Percentiles rank a stretch among this genome's conserved stretches.
Conservation (phyloP, 2,329 filamentous ascomycete genomes). For the Seiridium unicorne region DNA sequence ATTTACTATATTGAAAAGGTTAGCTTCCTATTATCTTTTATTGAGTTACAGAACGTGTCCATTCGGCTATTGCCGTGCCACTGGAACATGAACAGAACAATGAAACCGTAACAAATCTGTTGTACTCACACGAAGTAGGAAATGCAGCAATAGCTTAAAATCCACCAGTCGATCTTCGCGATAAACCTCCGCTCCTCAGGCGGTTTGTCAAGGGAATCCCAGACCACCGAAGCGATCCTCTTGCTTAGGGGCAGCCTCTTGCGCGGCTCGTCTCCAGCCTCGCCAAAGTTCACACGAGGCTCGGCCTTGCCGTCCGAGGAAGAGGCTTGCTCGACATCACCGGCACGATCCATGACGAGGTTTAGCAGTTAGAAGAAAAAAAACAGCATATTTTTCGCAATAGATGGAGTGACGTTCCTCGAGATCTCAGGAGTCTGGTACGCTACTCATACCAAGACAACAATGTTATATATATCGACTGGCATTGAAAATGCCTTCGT, state of each 20-base stretch:
- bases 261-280: background rate
- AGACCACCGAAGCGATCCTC: slow-evolving; percentile 21
- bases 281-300: background rate
- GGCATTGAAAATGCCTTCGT: background rate
- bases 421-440: too few species aligned
- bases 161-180: slow-evolving; percentile 20
- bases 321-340: background rate
- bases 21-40: too few species aligned
- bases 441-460: background rate
- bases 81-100: too few species aligned
- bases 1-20: too few species aligned
- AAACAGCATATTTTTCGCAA: too few species aligned
- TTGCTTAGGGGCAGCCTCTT: background rate
- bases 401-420: too few species aligned
- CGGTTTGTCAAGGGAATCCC: slow-evolving; percentile 32
- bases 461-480: background rate
- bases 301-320: background rate
- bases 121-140: slow-evolving; percentile 37
- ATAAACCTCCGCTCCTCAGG: slow-evolving; percentile 42
- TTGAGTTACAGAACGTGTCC: too few species aligned
- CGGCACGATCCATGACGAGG: background rate
- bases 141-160: slow-evolving; percentile 39
- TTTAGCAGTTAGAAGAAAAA: background rate
- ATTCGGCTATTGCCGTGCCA: too few species aligned
- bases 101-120: slow-evolving; percentile 26